Base-by-base conservation (phyloP, 352 stramenopile species). In the Pythium myriotylum region DNA sequence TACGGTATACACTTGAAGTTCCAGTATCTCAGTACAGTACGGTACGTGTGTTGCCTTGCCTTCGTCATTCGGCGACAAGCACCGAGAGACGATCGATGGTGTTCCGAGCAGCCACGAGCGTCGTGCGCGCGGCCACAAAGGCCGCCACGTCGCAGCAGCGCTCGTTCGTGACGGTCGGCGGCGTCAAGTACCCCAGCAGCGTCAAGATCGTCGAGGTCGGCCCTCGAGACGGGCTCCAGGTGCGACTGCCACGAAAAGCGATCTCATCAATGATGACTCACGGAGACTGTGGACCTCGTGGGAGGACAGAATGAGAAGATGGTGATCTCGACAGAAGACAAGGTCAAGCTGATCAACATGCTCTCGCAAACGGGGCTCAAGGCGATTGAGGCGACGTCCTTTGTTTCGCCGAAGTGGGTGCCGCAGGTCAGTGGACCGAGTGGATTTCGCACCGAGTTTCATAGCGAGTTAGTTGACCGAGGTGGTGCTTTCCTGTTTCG, bases 381-480 rank as follows among this genome's bases (percentile, higher is more conserved):
- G 5, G 81, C 77, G 4, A 97, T 99, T 55, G 96, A 99, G 74
- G 80, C 91, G 6, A 98, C 93, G 46, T 86, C 91, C 13, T 99
- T 99, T 62, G 96, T 99, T 14, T 98, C 95, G 8, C 92, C 94
- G 19, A 98, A 98, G 71, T 99, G 96, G 94, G 92, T 99, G 17
- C 96, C 96, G 12, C 92, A 98, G 76, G 84, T 94, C 33, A 40
- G 59, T 57, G 16, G 29, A 10, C 10, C 1, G 29, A 1, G 42
- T 26, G 22, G 33, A 9, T 51, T 16, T 37, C 26, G 16, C 16
- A 40, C 27, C 7, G 3, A 17, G 4, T 19, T 32, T 5, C n/a
- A 16, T 5, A 46, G 12, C 20, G 14, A n/a, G n/a, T n/a, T n/a
- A n/a, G n/a, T n/a, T n/a, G n/a, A n/a, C n/a, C n/a, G 4, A 22